Percentiles rank a stretch among this genome's conserved stretches.
phyloP scores from a whole-genome alignment of 2,329 filamentous ascomycete species.

The Hortaea sp. region DNA sequence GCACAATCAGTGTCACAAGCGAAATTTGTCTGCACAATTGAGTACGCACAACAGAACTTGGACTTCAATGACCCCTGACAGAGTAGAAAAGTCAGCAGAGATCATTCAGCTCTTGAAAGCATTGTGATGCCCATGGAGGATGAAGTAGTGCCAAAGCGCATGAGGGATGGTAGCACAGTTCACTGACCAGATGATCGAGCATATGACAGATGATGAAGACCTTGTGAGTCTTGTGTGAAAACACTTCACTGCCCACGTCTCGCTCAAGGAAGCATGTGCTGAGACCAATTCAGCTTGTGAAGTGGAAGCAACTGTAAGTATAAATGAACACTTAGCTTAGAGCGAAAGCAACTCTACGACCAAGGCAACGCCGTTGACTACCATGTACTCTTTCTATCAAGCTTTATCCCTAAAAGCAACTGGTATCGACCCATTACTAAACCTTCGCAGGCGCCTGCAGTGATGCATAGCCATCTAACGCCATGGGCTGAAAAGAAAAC shows the following conservation, averaged over 20 bases:
- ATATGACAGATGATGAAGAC: constrained; percentile 8
- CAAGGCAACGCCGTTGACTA: too few relatives aligned
- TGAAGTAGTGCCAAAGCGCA: constrained; percentile 1
- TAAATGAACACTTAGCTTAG: too few relatives aligned
- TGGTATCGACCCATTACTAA: background rate
- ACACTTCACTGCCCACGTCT: too few relatives aligned
- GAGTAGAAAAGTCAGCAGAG: constrained; percentile 10
- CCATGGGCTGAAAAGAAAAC: too few relatives aligned
- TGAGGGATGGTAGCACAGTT: constrained; percentile 16
- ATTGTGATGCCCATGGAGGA: constrained; percentile 9
- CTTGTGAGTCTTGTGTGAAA: too few relatives aligned
- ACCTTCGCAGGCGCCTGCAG: too few relatives aligned
- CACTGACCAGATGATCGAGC: constrained; percentile 7
- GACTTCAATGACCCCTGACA: constrained; percentile 11
- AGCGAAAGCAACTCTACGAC: too few relatives aligned
- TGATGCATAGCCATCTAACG: too few relatives aligned
- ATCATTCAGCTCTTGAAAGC: constrained; percentile 4
- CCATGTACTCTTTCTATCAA: background rate
- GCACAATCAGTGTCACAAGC: constrained; percentile 9
- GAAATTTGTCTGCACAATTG: constrained; percentile 12
- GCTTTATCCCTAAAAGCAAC: background rate
- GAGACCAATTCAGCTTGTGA: constrained; percentile 1
- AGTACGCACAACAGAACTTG: constrained; percentile 9
- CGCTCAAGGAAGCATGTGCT: too few relatives aligned
- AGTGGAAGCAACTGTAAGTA: background rate